Conservation (phyloP, 805 yeast species). For the Kluyveromyces nonfermentans region DNA sequence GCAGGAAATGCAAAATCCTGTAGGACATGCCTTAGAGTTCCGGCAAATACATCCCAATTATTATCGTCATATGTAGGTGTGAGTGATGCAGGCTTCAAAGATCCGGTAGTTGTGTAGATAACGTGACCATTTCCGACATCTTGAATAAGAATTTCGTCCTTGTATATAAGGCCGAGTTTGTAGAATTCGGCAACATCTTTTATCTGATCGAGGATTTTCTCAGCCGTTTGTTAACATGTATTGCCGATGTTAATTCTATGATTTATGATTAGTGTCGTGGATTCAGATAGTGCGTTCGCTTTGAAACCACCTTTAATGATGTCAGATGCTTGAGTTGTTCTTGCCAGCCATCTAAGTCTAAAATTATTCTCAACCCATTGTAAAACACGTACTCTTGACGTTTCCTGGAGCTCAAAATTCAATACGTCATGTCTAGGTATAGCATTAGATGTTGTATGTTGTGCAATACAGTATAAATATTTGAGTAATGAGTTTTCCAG, state of each 20-base stretch:
- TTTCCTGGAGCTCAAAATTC: conserved; percentile 7
- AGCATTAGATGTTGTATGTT: conserved; percentile 22
- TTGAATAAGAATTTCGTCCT: conserved; percentile 23
- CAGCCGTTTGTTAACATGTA: conserved; percentile 28
- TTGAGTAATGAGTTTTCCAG: conserved; percentile 45
- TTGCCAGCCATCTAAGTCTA: conserved; percentile 20
- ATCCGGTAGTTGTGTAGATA: conserved; percentile 22
- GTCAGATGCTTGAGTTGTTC: conserved; percentile 51
- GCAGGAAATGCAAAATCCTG: conserved; percentile 33
- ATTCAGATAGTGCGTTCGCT: conserved; percentile 53
- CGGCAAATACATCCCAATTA: conserved; percentile 48
- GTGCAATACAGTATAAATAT: conserved; percentile 52
- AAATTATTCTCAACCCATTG: conserved; percentile 19
- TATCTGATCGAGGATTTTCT: conserved; percentile 30
- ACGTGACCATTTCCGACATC: conserved; percentile 35
- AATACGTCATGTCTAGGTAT: not conserved
- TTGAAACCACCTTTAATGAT: conserved; percentile 50
- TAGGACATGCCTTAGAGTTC: conserved; percentile 49
- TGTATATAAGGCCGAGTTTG: conserved; percentile 35
- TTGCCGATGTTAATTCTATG: conserved; percentile 45
- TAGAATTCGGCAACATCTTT: conserved; percentile 33
- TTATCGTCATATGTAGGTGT: conserved; percentile 36
- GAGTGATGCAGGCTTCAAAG: conserved; percentile 43
- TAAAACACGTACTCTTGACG: not conserved
- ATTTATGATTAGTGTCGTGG: conserved; percentile 37